Evolutionary conservation across 805 yeast genomes (phyloP).

Genomic region (Zygotorulaspora chibaensis): DNA sequence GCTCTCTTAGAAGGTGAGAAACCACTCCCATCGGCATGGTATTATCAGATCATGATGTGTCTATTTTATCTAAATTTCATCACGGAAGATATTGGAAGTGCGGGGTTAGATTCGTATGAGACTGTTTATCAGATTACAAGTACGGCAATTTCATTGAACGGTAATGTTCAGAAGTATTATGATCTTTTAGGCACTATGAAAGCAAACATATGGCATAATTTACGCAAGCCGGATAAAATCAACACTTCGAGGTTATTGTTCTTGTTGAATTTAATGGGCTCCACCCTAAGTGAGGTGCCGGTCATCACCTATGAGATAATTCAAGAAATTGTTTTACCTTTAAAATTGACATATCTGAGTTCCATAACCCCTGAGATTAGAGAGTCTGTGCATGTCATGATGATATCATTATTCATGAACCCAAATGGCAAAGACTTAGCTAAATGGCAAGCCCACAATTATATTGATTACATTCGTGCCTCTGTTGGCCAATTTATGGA

Average conservation of each 20-base stretch:
- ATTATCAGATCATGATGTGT: constrained; percentile 14
- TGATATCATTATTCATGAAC: constrained; percentile 17
- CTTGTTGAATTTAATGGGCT: constrained; percentile 23
- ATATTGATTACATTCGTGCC: constrained; percentile 13
- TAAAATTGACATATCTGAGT: constrained; percentile 10
- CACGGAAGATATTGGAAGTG: constrained; percentile 19
- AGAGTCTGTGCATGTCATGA: constrained; percentile 26
- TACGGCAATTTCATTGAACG: constrained; percentile 9
- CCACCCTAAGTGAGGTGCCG: constrained; percentile 10
- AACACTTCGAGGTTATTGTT: constrained; percentile 24
- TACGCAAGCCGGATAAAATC: constrained; percentile 14
- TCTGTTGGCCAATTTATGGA: constrained; percentile 17
- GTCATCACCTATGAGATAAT: constrained; percentile 8
- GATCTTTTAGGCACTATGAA: constrained; percentile 15
- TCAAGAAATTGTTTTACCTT: constrained; percentile 9
- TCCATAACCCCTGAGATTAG: constrained; percentile 15
- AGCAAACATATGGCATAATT: constrained; percentile 9
- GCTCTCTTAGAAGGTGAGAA: constrained; percentile 13
- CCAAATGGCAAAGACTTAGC: constrained; percentile 1
- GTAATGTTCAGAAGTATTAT: constrained; percentile 2
- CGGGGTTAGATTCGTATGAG: constrained; percentile 29
- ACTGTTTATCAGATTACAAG: constrained; percentile 20
- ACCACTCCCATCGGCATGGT: constrained; percentile 11
- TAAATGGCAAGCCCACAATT: constrained; percentile 19
- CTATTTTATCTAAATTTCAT: constrained; percentile 25